phyloP scores from a whole-genome alignment of 495 filamentous ascomycete species.

The Tuber microsphaerosporum region DNA sequence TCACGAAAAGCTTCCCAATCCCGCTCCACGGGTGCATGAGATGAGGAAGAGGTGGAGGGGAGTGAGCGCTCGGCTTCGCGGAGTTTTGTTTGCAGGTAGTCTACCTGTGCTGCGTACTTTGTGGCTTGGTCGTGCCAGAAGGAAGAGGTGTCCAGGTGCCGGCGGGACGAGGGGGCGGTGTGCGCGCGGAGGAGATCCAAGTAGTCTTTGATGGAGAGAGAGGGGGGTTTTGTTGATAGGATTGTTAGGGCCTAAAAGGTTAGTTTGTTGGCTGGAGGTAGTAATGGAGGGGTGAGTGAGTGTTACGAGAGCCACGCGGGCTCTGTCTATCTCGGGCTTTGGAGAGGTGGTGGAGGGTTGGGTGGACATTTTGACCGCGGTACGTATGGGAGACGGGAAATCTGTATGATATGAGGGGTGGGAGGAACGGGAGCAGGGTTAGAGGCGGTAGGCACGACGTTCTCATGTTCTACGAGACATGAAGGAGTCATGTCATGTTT shows the following conservation, averaged over 20 bases:
- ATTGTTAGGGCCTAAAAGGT: constrained; percentile 24
- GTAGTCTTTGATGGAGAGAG: constrained; percentile 27
- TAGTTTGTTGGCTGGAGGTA: not conserved
- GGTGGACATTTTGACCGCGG: not conserved
- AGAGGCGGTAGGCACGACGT: not conserved
- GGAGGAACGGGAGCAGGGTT: not conserved
- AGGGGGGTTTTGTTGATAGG: constrained; percentile 26
- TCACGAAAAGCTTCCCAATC: not conserved
- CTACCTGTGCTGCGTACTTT: constrained; percentile 15
- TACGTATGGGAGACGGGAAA: not conserved
- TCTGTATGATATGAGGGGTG: not conserved
- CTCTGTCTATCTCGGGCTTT: not conserved
- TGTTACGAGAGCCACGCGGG: constrained; percentile 20
- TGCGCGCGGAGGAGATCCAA: constrained; percentile 24
- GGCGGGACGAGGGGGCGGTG: constrained; percentile 19
- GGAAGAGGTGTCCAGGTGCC: constrained; percentile 22
- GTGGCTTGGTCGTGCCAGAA: constrained; percentile 28
- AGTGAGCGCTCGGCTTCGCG: constrained; percentile 8
- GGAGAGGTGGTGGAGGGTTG: constrained; percentile 2
- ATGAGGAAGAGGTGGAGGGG: not conserved
- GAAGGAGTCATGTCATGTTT: not conserved
- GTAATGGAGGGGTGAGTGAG: not conserved
- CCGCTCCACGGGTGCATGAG: not conserved
- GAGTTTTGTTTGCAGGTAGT: constrained; percentile 26
- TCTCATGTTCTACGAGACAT: not conserved